Evolutionary conservation across 768 basidiomycete species (phyloP).

Genomic region (Trametes coccinea): DNA sequence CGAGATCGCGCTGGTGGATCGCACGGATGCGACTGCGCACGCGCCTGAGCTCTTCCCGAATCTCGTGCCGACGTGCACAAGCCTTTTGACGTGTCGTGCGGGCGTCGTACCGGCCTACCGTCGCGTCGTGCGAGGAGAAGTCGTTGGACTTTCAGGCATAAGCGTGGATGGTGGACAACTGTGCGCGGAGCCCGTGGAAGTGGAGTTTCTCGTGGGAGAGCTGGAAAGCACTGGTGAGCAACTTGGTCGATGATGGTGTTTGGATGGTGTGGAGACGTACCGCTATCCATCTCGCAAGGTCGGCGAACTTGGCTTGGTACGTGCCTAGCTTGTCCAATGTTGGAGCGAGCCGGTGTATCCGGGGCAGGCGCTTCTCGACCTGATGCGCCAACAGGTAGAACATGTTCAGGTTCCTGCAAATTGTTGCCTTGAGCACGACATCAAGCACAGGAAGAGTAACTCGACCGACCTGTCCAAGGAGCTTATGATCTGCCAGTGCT

Average conservation of each 20-base stretch:
- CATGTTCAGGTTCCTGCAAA: conserved; percentile 19
- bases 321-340: conserved; percentile 23
- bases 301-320: conserved; percentile 22
- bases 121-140: conserved; percentile 6
- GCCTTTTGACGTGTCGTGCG: conserved; percentile 18
- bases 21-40: conserved; percentile 14
- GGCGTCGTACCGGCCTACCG: conserved; percentile 9
- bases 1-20: conserved; percentile 9
- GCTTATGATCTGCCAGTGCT: conserved; percentile 20
- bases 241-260: too few relatives aligned
- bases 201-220: conserved; percentile 23
- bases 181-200: conserved; percentile 11
- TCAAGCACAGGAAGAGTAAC: background rate
- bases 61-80: conserved; percentile 13
- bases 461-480: conserved; percentile 21
- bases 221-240: background rate
- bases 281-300: conserved; percentile 22
- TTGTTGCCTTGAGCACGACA: background rate
- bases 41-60: conserved; percentile 21
- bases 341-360: conserved; percentile 22
- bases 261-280: conserved; percentile 4
- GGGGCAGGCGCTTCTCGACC: conserved; percentile 19
- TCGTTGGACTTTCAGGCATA: conserved; percentile 1
- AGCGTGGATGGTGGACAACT: conserved; percentile 5
- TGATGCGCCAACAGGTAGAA: conserved; percentile 23